phyloP scores from a whole-genome alignment of 257 asterid genomes.

The Capsicum pubescens region DNA sequence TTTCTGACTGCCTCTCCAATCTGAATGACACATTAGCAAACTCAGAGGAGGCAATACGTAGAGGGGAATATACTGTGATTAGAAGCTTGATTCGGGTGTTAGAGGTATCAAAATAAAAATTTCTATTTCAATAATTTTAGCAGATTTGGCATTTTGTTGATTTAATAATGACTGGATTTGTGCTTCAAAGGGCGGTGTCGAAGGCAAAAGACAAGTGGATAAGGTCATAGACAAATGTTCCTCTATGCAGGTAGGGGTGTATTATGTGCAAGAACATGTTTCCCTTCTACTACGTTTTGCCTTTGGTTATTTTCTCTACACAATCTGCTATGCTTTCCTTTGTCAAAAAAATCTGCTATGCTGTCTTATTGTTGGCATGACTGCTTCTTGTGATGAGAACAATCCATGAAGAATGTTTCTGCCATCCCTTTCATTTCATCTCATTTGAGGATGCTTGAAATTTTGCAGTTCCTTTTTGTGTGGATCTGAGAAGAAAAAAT shows the following conservation, averaged over 20 bases:
- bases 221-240: slow-evolving; percentile 95
- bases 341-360: background rate
- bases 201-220: slow-evolving; percentile 97
- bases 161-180: slow-evolving; percentile 52
- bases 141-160: slow-evolving; percentile 34
- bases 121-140: slow-evolving; percentile 34
- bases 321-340: background rate
- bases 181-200: slow-evolving; percentile 89
- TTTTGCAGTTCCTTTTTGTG: slow-evolving; percentile 22
- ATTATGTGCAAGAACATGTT: slow-evolving; percentile 3
- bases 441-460: slow-evolving; percentile 7
- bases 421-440: background rate
- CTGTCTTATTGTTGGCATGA: slow-evolving; percentile 6
- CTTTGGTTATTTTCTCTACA: slow-evolving; percentile 27
- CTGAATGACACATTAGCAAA: slow-evolving; percentile 63
- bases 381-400: slow-evolving; percentile 13
- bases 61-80: slow-evolving; percentile 95
- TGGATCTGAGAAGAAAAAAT: slow-evolving; percentile 15
- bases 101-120: slow-evolving; percentile 62
- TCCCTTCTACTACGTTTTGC: slow-evolving; percentile 28
- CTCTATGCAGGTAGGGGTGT: slow-evolving; percentile 85
- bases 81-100: slow-evolving; percentile 95
- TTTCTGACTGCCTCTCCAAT: slow-evolving; percentile 68
- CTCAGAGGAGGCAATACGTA: slow-evolving; percentile 84
- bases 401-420: background rate